Conservation (phyloP, 345 rosid species). For the Arabis hirsuta region DNA sequence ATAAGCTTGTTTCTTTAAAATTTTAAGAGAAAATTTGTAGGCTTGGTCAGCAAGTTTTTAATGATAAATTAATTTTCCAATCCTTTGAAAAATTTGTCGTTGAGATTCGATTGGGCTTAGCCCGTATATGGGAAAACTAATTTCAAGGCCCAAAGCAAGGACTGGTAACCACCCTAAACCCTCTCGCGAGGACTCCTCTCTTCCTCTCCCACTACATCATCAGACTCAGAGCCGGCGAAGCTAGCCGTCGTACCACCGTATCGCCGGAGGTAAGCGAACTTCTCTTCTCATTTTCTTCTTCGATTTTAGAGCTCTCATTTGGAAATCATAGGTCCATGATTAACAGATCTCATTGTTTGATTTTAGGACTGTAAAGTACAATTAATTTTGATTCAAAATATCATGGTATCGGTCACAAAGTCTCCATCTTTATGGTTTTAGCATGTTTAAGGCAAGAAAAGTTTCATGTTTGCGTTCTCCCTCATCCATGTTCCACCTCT, state of each 20-base stretch:
- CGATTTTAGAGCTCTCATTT: neutral
- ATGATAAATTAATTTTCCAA: neutral
- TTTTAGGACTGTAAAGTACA: constrained; percentile 43
- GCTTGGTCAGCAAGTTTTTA: too few species aligned
- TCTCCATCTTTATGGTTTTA: constrained; percentile 11
- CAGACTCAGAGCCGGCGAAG: constrained; percentile 36
- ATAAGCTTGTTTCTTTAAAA: too few species aligned
- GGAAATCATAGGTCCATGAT: neutral
- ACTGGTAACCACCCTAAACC: constrained; percentile 39
- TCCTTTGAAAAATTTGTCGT: neutral
- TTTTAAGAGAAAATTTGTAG: too few species aligned
- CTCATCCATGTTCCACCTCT: constrained; percentile 17
- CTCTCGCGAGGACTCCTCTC: constrained; percentile 24
- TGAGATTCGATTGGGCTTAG: neutral
- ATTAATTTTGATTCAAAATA: neutral
- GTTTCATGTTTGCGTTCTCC: constrained; percentile 8
- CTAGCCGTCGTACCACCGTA: constrained; percentile 29
- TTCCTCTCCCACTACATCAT: constrained; percentile 18
- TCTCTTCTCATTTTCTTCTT: neutral
- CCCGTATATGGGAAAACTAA: neutral
- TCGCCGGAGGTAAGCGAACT: constrained; percentile 35
- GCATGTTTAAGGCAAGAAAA: constrained; percentile 2
- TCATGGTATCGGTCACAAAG: neutral
- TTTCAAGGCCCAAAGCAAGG: constrained; percentile 18
- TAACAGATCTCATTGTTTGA: constrained; percentile 19